Base-by-base conservation (phyloP, 2,329 filamentous ascomycete species). In the Didymosphaeria variabile region DNA sequence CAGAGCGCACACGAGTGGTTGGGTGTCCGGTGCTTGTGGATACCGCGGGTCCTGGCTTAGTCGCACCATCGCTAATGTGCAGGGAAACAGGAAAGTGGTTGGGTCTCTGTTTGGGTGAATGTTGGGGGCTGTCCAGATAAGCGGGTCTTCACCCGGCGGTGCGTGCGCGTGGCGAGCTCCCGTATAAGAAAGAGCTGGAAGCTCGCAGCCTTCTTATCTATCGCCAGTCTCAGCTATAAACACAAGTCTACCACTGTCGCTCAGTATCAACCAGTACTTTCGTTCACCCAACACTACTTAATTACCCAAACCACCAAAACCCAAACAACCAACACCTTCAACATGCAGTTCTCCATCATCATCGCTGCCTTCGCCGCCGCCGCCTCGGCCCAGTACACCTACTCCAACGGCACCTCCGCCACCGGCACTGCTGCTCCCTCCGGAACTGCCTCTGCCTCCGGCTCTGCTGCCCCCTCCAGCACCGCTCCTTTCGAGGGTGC, bases 321-420 rank as follows among this genome's bases (percentile, higher is more conserved):
- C 36, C 57, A 45, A 34, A 63, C 51, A 49, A 57, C 56, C 46
- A 59, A 60, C 59, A 65, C 63, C 47, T 55, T 54, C 51, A 59
- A 60, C 53, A 65, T 76, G 73, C 73, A 74, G 61, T 73, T 76
- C 71, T 70, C 73, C 60, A 54, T 70, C 65, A 40, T 72, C 63
- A 32, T 72, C 57, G 57, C 68, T 57, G 67, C 68, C 45, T 65
- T 73, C 55, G 68, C 72, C 56, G 72, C 72, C 60, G 71, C 70
- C 53, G 62, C 70, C 26, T 65, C 71, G 23, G 73, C 74, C 47
- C 57, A 64, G 19, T 71, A 69, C 62, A 54, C 65, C 59, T 59
- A 67, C 44, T 42, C 51, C 60, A 74, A 75, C 69, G 66, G 62
- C 23, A 61, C 65, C 32, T 53, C 64, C 40, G 58, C 61, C 38